These are phyloP conservation scores for Gnomoniopsis smithogilvyi DNA, from an alignment of 2,329 filamentous ascomycete species.

Conservation along the genomic window DNA sequence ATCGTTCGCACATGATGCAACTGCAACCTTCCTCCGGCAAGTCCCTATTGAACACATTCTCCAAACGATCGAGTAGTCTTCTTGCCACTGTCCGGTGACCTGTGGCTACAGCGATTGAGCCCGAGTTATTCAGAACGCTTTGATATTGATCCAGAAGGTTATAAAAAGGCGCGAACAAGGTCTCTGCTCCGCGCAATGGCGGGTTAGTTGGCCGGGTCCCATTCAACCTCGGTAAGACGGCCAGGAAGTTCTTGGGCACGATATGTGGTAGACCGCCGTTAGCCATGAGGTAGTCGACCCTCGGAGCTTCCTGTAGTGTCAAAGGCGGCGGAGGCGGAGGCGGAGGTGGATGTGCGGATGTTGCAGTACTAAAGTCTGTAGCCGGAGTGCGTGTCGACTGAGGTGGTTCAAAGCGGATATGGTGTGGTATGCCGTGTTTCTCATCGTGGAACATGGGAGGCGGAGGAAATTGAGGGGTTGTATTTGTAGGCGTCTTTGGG, in stretches of 20 bases:
- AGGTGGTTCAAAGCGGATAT: slow-evolving; percentile 33
- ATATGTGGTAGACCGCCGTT: slow-evolving; percentile 75
- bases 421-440: slow-evolving; percentile 33
- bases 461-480: slow-evolving; percentile 45
- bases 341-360: slow-evolving; percentile 45
- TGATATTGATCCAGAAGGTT: slow-evolving; percentile 83
- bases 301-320: slow-evolving; percentile 66
- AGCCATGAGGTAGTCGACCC: slow-evolving; percentile 88
- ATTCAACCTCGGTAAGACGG: slow-evolving; percentile 56
- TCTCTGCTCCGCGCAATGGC: slow-evolving; percentile 64
- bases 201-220: slow-evolving; percentile 59
- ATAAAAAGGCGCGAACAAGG: slow-evolving; percentile 79
- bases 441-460: slow-evolving; percentile 38
- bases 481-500: slow-evolving; percentile 58
- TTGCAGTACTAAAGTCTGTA: slow-evolving; percentile 37
- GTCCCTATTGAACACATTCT: slow-evolving; percentile 91
- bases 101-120: slow-evolving; percentile 90
- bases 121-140: slow-evolving; percentile 75
- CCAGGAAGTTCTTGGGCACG: slow-evolving; percentile 71
- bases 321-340: slow-evolving; percentile 77
- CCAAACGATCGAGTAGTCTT: slow-evolving; percentile 81
- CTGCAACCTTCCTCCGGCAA: slow-evolving; percentile 81
- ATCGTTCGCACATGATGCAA: slow-evolving; percentile 76
- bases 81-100: slow-evolving; percentile 94
- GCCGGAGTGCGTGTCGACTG: slow-evolving; percentile 37